Base-by-base conservation (phyloP, 2,329 filamentous ascomycete species). In the Arthrobotrys entomopaga region DNA sequence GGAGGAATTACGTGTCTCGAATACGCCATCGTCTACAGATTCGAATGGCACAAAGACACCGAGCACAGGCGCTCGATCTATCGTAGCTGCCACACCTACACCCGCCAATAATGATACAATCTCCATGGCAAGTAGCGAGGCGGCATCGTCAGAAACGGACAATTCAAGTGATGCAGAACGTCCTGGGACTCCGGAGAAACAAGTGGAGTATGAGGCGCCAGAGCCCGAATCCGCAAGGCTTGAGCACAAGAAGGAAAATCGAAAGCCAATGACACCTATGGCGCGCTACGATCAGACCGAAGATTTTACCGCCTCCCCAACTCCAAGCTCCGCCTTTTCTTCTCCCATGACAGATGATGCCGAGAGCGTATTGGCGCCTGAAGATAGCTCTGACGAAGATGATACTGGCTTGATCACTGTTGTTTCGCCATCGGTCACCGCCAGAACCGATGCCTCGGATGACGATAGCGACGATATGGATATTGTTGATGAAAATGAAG, bases 1-100 rank as follows among this genome's bases (percentile, higher is more conserved):
- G 86, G 93, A 98, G 80, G 93, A 95, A 65, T 88, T 97, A 50
- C 94, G 98, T 79, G 91, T 97, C 80, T 92, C 92, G 19, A 96
- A 93, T 0, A 91, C 90, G 13, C 89, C 88, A 87, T 6, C 90
- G 26, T 69, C 65, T 26, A 69, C 26, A 7, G 65, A 61, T n/a
- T 42, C 49, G 10, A 61, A 59, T 22, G 38, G 38, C 22, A 29
- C 89, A 60, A 95, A 92, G 2, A 87, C 86, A 13, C 80, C 86
- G 29, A 84, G 59, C 5, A 76, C 73, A 26, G 69, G 40, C 29
- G 22, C 69, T 15, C 49, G 61, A 29, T 60, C 69, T 7, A 56
- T 42, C 26, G 70, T 75, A 65, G 73, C 80, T 54, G 77, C 80
- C 65, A 65, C 78, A 76, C 66, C 80, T 78, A 46, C 78, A 26